phyloP scores from a whole-genome alignment of 2,329 filamentous ascomycete species.

The Fusarium oligoseptatum region DNA sequence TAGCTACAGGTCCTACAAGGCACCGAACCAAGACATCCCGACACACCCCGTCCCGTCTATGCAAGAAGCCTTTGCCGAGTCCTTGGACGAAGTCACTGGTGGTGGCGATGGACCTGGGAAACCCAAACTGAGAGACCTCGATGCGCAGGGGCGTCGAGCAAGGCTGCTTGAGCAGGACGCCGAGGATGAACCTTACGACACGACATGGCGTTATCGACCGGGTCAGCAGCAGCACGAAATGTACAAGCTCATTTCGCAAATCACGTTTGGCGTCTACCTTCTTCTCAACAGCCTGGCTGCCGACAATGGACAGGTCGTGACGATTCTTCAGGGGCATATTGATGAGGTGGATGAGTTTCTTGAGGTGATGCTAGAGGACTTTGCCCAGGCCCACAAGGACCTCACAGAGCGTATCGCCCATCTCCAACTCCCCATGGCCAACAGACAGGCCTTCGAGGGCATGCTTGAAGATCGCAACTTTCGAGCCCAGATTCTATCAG shows the following conservation, averaged over 20 bases:
- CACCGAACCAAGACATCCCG: constrained; percentile 47
- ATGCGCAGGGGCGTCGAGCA: constrained; percentile 73
- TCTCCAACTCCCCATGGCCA: constrained; percentile 85
- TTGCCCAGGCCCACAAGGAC: constrained; percentile 82
- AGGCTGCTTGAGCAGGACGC: constrained; percentile 76
- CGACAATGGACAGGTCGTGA: constrained; percentile 88
- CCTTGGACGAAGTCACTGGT: constrained; percentile 78
- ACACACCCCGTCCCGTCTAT: constrained; percentile 80
- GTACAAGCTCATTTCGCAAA: constrained; percentile 90
- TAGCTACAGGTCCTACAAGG: constrained; percentile 40
- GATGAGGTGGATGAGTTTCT: constrained; percentile 94
- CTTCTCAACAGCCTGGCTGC: constrained; percentile 88
- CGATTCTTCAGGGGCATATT: constrained; percentile 90
- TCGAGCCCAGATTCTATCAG: constrained; percentile 83
- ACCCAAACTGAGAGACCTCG: constrained; percentile 66
- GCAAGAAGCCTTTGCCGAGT: constrained; percentile 87
- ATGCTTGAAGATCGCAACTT: constrained; percentile 90
- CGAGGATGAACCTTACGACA: constrained; percentile 78
- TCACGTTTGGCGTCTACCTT: constrained; percentile 93
- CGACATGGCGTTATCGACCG: constrained; percentile 80
- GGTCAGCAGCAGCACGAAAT: constrained; percentile 87
- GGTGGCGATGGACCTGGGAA: constrained; percentile 57
- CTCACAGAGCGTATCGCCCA: constrained; percentile 84
- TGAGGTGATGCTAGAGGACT: constrained; percentile 86
- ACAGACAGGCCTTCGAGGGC: constrained; percentile 84